Evolutionary conservation across 2,329 filamentous ascomycete species (phyloP).

Genomic region (Talaromyces sp.): DNA sequence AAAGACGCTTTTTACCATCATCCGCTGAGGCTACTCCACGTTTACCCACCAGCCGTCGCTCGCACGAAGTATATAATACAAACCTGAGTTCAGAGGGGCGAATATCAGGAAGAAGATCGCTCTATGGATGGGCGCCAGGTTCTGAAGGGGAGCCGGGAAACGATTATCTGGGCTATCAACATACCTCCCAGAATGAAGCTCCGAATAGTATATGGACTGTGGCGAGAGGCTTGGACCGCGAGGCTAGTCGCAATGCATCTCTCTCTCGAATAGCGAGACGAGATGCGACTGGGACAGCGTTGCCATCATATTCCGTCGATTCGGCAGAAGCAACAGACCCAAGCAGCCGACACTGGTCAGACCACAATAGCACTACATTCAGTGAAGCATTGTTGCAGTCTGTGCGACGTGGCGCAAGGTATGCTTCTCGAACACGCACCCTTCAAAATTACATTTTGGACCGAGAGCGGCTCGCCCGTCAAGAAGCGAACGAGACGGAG

Average conservation of each 20-base stretch:
- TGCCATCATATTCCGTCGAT: slow-evolving; percentile 23
- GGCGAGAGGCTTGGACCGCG: slow-evolving; percentile 23
- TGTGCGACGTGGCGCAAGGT: slow-evolving; percentile 38
- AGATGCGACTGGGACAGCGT: slow-evolving; percentile 23
- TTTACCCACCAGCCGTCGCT: slow-evolving; percentile 36
- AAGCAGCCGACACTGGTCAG: slow-evolving; percentile 22
- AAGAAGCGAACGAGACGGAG: slow-evolving; percentile 22
- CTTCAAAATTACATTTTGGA: slow-evolving; percentile 42
- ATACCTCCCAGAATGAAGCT: slow-evolving; percentile 8
- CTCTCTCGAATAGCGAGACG: slow-evolving; percentile 27
- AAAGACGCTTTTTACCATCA: slow-evolving; percentile 27
- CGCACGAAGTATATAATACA: slow-evolving; percentile 43
- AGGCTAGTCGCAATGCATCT: slow-evolving; percentile 21
- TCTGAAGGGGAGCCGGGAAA: slow-evolving; percentile 32
- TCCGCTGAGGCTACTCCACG: slow-evolving; percentile 42
- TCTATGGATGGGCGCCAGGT: slow-evolving; percentile 61
- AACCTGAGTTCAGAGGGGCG: slow-evolving; percentile 54
- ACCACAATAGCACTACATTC: slow-evolving; percentile 12
- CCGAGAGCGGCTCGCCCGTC: slow-evolving; percentile 27
- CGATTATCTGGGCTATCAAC: slow-evolving; percentile 1
- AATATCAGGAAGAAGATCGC: slow-evolving; percentile 51
- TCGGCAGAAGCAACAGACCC: slow-evolving; percentile 25
- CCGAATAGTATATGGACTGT: slow-evolving; percentile 30
- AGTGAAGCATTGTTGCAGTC: slow-evolving; percentile 41
- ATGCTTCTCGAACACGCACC: slow-evolving; percentile 34